Percentiles rank a stretch among this genome's conserved stretches.
Conservation (phyloP, 805 yeast genomes). For the Cyberlindnera mississippiensis region DNA sequence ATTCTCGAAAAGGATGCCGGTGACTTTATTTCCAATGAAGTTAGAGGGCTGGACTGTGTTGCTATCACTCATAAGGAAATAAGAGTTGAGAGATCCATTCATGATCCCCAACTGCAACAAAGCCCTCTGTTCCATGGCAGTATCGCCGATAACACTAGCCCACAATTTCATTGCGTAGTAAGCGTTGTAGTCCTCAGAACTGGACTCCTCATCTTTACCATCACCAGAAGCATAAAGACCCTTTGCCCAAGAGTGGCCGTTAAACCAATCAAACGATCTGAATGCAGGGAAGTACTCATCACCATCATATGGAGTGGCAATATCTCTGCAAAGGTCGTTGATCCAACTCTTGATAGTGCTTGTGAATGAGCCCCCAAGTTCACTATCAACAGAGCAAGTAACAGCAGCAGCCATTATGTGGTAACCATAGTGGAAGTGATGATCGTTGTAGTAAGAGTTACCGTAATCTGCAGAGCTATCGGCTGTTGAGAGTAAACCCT, state of each 20-base stretch:
- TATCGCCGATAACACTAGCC: slow-evolving; percentile 53
- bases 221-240: slow-evolving; percentile 69
- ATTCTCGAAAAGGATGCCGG: slow-evolving; percentile 72
- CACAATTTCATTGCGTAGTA: slow-evolving; percentile 64
- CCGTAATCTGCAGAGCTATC: slow-evolving; percentile 63
- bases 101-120: slow-evolving; percentile 58
- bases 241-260: slow-evolving; percentile 78
- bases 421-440: slow-evolving; percentile 74
- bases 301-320: slow-evolving; percentile 51
- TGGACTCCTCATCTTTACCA: slow-evolving; percentile 73
- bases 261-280: slow-evolving; percentile 69
- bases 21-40: slow-evolving; percentile 60
- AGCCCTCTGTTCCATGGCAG: slow-evolving; percentile 49
- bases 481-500: slow-evolving; percentile 72
- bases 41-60: slow-evolving; percentile 53
- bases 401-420: slow-evolving; percentile 70
- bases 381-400: slow-evolving; percentile 50
- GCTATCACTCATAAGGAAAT: slow-evolving; percentile 50
- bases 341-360: slow-evolving; percentile 47
- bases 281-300: slow-evolving; percentile 62
- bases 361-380: slow-evolving; percentile 52
- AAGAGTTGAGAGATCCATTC: slow-evolving; percentile 47
- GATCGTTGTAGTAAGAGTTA: slow-evolving; percentile 68
- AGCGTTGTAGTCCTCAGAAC: slow-evolving; percentile 72
- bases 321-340: slow-evolving; percentile 59